Percentiles rank a stretch among this genome's conserved stretches.
phyloP scores from a whole-genome alignment of 2,329 filamentous ascomycete species.

The Rugonectria rugulosa region DNA sequence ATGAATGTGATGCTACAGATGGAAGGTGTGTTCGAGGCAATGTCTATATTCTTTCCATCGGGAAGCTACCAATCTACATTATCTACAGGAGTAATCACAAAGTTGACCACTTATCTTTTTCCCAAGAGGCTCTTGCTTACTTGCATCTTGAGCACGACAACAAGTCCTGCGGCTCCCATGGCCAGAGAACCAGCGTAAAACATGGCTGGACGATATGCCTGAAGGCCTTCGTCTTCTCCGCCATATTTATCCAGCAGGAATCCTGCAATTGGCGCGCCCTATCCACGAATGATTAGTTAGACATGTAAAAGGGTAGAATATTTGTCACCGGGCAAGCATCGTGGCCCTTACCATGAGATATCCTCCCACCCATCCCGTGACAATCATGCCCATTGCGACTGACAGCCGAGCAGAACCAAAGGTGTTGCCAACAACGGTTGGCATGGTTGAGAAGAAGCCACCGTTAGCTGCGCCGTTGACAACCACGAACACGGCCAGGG shows the following conservation, averaged over 20 bases:
- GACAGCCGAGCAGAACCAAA: conserved; percentile 63
- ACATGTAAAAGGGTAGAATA: not conserved
- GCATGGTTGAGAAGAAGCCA: conserved; percentile 70
- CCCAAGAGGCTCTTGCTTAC: conserved; percentile 1
- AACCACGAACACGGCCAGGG: conserved; percentile 63
- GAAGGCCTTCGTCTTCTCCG: conserved; percentile 55
- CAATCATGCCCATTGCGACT: conserved; percentile 68
- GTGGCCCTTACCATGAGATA: conserved; percentile 61
- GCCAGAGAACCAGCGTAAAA: conserved; percentile 60
- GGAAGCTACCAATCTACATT: too few relatives aligned
- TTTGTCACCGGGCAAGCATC: not conserved
- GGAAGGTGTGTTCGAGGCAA: not conserved
- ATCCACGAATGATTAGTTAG: not conserved
- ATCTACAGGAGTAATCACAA: too few relatives aligned
- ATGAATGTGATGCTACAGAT: not conserved
- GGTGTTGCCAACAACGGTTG: conserved; percentile 66
- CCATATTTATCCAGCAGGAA: conserved; percentile 65
- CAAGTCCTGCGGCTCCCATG: conserved; percentile 12
- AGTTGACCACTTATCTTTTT: not conserved
- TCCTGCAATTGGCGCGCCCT: conserved; percentile 68
- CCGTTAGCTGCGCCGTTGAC: conserved; percentile 68
- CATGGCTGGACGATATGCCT: conserved; percentile 67
- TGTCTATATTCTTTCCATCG: not conserved
- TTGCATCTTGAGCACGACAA: conserved; percentile 9
- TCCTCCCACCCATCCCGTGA: conserved; percentile 66